These are phyloP conservation scores for Phialophora chinensis DNA, from an alignment of 2,329 filamentous ascomycete species.

Conservation along the genomic window DNA sequence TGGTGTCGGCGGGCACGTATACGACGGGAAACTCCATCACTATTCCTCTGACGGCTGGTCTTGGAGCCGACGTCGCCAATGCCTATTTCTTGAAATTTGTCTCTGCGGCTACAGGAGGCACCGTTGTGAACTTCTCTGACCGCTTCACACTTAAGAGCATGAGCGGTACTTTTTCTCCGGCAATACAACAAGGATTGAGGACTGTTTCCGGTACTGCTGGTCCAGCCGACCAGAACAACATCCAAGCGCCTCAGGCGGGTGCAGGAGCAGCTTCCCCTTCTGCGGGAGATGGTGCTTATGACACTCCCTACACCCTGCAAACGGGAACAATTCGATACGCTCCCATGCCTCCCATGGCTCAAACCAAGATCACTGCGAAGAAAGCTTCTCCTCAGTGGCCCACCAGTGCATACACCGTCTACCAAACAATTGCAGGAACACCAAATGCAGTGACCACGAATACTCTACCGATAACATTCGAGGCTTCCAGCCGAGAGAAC, in stretches of 20 bases:
- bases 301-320: slow-evolving; percentile 62
- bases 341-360: slow-evolving; percentile 65
- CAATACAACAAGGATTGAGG: slow-evolving; percentile 48
- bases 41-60: slow-evolving; percentile 52
- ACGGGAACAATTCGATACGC: slow-evolving; percentile 65
- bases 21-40: slow-evolving; percentile 51
- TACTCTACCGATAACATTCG: slow-evolving; percentile 59
- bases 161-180: slow-evolving; percentile 62
- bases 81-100: slow-evolving; percentile 65
- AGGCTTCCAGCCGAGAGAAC: slow-evolving; percentile 61
- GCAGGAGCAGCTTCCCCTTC: slow-evolving; percentile 35
- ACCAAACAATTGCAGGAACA: slow-evolving; percentile 50
- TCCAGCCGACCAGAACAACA: slow-evolving; percentile 37
- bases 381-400: slow-evolving; percentile 58
- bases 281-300: slow-evolving; percentile 41
- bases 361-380: slow-evolving; percentile 64
- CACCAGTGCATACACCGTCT: slow-evolving; percentile 59
- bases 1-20: slow-evolving; percentile 49
- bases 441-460: slow-evolving; percentile 59
- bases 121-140: slow-evolving; percentile 64
- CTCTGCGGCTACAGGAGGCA: slow-evolving; percentile 60
- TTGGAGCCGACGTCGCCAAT: slow-evolving; percentile 56
- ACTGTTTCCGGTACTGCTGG: slow-evolving; percentile 43
- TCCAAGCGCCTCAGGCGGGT: slow-evolving; percentile 43
- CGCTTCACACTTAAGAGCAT: slow-evolving; percentile 70